These are phyloP conservation scores for Trichophyton verrucosum DNA, from an alignment of 2,329 filamentous ascomycete genomes.

Conservation along the genomic window DNA sequence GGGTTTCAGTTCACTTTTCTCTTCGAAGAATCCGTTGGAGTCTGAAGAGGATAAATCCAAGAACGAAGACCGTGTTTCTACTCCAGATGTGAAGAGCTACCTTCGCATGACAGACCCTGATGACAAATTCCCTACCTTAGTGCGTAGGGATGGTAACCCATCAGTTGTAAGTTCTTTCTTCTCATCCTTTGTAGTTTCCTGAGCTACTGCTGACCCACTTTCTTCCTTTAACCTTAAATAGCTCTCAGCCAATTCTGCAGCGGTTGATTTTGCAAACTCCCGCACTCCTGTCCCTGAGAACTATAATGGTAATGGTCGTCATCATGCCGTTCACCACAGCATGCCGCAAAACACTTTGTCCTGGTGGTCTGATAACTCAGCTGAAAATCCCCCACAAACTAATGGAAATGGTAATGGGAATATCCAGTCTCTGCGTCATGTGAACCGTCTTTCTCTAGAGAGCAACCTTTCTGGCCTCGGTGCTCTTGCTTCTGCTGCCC, in stretches of 20 bases:
- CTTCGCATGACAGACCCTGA: slow-evolving; percentile 61
- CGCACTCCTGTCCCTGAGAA: slow-evolving; percentile 54
- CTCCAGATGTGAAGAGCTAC: slow-evolving; percentile 56
- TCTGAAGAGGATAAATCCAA: slow-evolving; percentile 57
- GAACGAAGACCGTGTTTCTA: slow-evolving; percentile 41
- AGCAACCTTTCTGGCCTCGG: slow-evolving; percentile 15
- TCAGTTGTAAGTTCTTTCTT: slow-evolving; percentile 40
- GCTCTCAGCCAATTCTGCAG: slow-evolving; percentile 68
- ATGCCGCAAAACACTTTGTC: slow-evolving; percentile 43
- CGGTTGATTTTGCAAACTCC: slow-evolving; percentile 64
- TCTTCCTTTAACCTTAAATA: slow-evolving; percentile 26
- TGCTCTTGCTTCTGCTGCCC: slow-evolving; percentile 9
- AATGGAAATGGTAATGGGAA: slow-evolving; percentile 10
- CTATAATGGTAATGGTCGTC: slow-evolving; percentile 54
- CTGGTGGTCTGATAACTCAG: slow-evolving; percentile 27
- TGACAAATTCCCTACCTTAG: slow-evolving; percentile 68
- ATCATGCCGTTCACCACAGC: slow-evolving; percentile 52
- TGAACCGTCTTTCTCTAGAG: slow-evolving; percentile 35
- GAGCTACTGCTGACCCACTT: background rate
- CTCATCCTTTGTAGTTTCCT: background rate
- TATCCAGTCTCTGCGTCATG: slow-evolving; percentile 21
- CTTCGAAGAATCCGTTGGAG: slow-evolving; percentile 73
- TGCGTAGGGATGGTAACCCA: slow-evolving; percentile 38
- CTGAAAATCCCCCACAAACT: slow-evolving; percentile 20
- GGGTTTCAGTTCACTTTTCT: slow-evolving; percentile 70